Conservation (phyloP, 2,329 filamentous ascomycete genomes). For the Aspergillus uvarum region DNA sequence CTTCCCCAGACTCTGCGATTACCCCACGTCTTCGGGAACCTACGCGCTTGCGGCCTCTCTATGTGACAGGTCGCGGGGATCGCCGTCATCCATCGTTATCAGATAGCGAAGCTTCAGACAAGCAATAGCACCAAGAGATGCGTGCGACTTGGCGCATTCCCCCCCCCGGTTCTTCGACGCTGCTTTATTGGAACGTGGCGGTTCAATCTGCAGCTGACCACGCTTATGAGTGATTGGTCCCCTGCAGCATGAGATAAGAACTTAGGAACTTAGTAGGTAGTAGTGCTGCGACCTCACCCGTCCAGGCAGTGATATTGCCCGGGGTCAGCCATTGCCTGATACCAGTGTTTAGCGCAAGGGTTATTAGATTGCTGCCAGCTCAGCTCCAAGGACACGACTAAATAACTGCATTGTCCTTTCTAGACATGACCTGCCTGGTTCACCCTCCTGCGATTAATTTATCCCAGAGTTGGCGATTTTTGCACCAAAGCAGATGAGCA, state of each 20-base stretch:
- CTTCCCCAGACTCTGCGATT: slow-evolving; percentile 8
- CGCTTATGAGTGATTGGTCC: neutral
- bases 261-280: too few relatives aligned
- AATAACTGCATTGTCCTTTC: neutral
- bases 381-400: neutral
- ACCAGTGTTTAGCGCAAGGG: slow-evolving; percentile 3
- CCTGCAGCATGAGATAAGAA: neutral
- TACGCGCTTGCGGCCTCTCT: slow-evolving; percentile 7
- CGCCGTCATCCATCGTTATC: slow-evolving; percentile 10
- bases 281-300: neutral
- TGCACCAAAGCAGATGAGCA: neutral
- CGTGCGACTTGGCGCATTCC: neutral
- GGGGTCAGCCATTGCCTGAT: slow-evolving; percentile 3
- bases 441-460: too few relatives aligned
- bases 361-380: slow-evolving; percentile 1
- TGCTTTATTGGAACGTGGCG: neutral
- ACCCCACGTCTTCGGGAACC: slow-evolving; percentile 14
- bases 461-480: neutral
- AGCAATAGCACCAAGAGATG: neutral
- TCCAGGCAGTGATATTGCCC: neutral
- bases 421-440: neutral
- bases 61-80: slow-evolving; percentile 9
- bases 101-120: slow-evolving; percentile 8
- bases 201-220: neutral
- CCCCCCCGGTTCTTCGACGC: neutral